Evolutionary conservation across 2,329 filamentous ascomycete genomes (phyloP), one percentile per base, ranked within the genome.

Genomic region (Zasmidium cellare): DNA sequence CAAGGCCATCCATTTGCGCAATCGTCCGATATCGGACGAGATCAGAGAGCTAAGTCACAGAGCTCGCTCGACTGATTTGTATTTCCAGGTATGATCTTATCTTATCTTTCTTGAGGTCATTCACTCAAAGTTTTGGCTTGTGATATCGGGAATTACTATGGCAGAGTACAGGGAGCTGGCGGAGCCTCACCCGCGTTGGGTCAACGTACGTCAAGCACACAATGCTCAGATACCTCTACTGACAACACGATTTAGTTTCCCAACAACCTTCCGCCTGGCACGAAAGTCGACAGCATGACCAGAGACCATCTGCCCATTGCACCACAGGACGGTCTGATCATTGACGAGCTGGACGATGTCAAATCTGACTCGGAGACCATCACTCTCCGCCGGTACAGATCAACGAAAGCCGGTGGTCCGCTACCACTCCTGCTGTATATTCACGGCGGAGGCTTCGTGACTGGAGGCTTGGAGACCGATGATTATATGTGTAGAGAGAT

Each of bases 401-500:
- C 44, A 11, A 18, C 1, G 14, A 11, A 22, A 18, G 14, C 45
- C 19, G 9, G 22, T 41, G 51, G 25, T 9, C 38, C n/a, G 12
- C 20, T 44, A 11, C 41, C 51, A 14, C 38, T 47, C 19, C 22
- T 53, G 18, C 23, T 53, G 38, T 47, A 53, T 25, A 53, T 53
- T n/a, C 51, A 53, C 22, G 54, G 54, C 20, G 54, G 54, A 9
- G 54, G 54, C 38, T 56, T 51, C 23, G 54, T 51, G 22, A 56
- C 48, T 22, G 54, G 53, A 9, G 23, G 51, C 14, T 22, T 46
- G 19, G 46, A 56, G 20, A 41, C 53, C 46, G 46, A 51, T 28
- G 47, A 51, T 20, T 50, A 12, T 46, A 50, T 46, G 31, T 50
- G 23, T 45, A 46, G 53, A 16, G 35, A 50, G 53, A 51, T 48